A percentile compares a stretch with the other conserved stretches of the same genome.
Conservation (phyloP, 2,329 filamentous ascomycete genomes). For the Colletotrichum tropicicola region DNA sequence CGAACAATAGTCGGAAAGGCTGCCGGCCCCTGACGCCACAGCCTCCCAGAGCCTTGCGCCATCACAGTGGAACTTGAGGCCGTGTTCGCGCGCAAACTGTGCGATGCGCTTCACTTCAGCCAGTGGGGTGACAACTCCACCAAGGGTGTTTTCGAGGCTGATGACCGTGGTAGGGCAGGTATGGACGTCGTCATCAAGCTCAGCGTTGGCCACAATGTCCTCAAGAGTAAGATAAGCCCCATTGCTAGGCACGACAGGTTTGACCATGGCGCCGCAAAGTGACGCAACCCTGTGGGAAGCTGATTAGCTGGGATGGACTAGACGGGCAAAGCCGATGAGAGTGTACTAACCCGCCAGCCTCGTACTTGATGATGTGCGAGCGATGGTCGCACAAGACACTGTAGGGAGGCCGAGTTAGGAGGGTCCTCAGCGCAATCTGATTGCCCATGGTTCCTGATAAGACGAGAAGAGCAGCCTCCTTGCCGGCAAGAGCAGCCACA, state of each 20-base stretch:
- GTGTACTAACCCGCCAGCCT: conserved; percentile 65
- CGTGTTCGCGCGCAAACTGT: conserved; percentile 70
- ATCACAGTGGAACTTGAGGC: conserved; percentile 78
- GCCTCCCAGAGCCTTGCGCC: conserved; percentile 87
- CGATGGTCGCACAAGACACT: conserved; percentile 81
- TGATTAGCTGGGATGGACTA: no score
- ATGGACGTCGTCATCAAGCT: conserved; percentile 77
- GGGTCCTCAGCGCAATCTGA: conserved; percentile 81
- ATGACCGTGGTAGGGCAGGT: conserved; percentile 83
- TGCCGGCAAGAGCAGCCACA: conserved; percentile 76
- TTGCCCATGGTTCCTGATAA: conserved; percentile 96
- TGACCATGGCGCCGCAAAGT: conserved; percentile 76
- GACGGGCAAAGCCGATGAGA: background rate
- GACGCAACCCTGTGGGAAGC: conserved; percentile 63
- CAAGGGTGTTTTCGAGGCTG: conserved; percentile 85
- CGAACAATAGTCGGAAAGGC: conserved; percentile 71
- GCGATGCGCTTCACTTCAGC: conserved; percentile 75
- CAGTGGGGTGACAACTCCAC: conserved; percentile 81
- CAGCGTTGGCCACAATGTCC: conserved; percentile 74
- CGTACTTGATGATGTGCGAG: conserved; percentile 77
- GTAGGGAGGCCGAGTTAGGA: conserved; percentile 83
- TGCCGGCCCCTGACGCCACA: conserved; percentile 74
- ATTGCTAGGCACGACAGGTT: conserved; percentile 74
- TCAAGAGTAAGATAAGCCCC: conserved; percentile 78
- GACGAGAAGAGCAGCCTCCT: conserved; percentile 82